Percentiles rank a stretch among this genome's conserved stretches.
These are phyloP conservation scores for Plasmodium sp. DNA, from an alignment of 169 alveolate genomes.

Conservation along the genomic window DNA sequence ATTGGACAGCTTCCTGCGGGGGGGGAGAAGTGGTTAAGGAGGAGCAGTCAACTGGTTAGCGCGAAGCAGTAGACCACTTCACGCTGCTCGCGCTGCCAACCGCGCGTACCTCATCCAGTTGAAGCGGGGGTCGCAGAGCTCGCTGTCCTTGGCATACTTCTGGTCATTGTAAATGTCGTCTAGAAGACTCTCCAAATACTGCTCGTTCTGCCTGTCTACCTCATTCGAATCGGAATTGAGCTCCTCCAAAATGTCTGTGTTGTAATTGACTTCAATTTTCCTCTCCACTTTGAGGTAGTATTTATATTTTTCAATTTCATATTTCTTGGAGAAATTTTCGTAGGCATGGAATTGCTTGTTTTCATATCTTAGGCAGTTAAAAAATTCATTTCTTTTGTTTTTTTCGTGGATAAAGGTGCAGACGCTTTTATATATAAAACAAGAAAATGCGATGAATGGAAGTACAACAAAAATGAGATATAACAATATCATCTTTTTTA, in stretches of 20 bases:
- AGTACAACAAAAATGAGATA: conserved; percentile 52
- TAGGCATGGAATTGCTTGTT: conserved; percentile 13
- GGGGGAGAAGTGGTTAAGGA: background rate
- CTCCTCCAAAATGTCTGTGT: conserved; percentile 37
- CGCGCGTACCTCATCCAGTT: conserved; percentile 57
- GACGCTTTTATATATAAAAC: conserved; percentile 53
- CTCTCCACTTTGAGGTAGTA: conserved; percentile 44
- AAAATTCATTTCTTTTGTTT: conserved; percentile 53
- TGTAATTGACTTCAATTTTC: conserved; percentile 25
- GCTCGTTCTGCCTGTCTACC: conserved; percentile 17
- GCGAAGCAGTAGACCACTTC: too few species aligned
- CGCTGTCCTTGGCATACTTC: conserved; percentile 25
- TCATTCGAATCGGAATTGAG: conserved; percentile 31
- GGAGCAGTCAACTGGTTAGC: too few species aligned
- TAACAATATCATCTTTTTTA: conserved; percentile 39
- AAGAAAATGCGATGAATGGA: conserved; percentile 58
- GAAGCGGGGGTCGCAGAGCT: background rate
- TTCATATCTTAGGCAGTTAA: conserved; percentile 22
- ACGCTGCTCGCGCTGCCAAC: too few species aligned
- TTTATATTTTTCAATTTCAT: conserved; percentile 60
- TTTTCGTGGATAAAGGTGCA: conserved; percentile 38
- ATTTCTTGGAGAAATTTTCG: conserved; percentile 51
- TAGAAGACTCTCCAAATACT: conserved; percentile 36
- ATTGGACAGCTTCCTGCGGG: conserved; percentile 20
- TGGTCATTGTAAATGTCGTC: conserved; percentile 48